These are phyloP conservation scores for Bacidia gigantensis DNA, from an alignment of 495 filamentous ascomycete genomes.

Conservation along the genomic window DNA sequence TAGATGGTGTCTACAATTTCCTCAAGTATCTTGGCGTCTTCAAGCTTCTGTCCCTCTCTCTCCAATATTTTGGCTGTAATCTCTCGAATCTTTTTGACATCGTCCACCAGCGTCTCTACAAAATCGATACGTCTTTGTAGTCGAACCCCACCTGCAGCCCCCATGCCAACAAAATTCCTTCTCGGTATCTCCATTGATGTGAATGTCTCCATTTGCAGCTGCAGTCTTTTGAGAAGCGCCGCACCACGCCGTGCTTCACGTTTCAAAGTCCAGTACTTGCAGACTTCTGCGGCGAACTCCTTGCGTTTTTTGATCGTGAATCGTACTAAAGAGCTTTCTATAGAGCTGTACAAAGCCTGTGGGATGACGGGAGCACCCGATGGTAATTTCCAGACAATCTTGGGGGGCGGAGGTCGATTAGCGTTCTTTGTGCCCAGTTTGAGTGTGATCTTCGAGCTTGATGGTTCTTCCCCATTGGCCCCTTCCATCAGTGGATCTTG, in stretches of 20 bases:
- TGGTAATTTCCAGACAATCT: constrained; percentile 80
- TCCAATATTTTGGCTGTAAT: constrained; percentile 55
- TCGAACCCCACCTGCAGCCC: constrained; percentile 62
- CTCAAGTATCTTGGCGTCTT: constrained; percentile 59
- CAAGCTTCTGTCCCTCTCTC: constrained; percentile 59
- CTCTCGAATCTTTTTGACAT: constrained; percentile 57
- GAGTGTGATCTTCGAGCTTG: constrained; percentile 36
- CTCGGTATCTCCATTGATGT: constrained; percentile 92
- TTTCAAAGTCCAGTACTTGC: constrained; percentile 96
- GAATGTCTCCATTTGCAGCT: constrained; percentile 88
- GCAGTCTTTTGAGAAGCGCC: constrained; percentile 78
- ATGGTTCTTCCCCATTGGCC: constrained; percentile 13
- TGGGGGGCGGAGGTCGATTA: constrained; percentile 46
- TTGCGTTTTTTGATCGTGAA: constrained; percentile 76
- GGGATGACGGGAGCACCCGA: constrained; percentile 94
- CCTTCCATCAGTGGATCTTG: constrained; percentile 27
- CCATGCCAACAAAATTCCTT: constrained; percentile 85
- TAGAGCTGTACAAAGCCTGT: constrained; percentile 62
- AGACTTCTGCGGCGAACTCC: constrained; percentile 82
- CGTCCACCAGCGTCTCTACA: constrained; percentile 55
- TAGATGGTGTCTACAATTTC: constrained; percentile 75
- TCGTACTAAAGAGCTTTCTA: constrained; percentile 62
- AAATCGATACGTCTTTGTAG: constrained; percentile 79
- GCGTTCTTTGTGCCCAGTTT: constrained; percentile 65
- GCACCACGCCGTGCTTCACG: constrained; percentile 84